Conservation (phyloP, 2,329 filamentous ascomycete species). For the Exophiala phaeomuriformis region DNA sequence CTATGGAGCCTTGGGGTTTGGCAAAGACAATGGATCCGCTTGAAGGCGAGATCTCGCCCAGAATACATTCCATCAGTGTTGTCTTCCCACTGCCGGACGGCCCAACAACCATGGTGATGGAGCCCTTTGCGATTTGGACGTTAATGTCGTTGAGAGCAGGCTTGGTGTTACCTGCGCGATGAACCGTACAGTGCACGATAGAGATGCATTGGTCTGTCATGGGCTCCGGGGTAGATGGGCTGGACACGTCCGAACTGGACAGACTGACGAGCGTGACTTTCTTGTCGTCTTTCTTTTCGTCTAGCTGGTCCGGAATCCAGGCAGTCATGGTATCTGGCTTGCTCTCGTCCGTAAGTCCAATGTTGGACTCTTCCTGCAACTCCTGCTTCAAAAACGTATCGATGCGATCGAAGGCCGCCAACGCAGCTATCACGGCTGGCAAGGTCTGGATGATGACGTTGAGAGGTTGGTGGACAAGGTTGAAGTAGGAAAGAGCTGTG, state of each 20-base stretch:
- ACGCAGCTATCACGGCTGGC: neutral
- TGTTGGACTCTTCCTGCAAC: neutral
- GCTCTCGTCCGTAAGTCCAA: neutral
- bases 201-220: conserved; percentile 4
- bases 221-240: neutral
- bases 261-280: neutral
- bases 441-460: neutral
- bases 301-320: too few relatives aligned
- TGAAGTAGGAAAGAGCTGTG: neutral
- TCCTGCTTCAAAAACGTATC: neutral
- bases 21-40: conserved; percentile 22
- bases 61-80: conserved; percentile 23
- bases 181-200: conserved; percentile 41
- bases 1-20: neutral
- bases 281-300: too few relatives aligned
- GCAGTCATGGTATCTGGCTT: neutral
- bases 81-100: conserved; percentile 28
- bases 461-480: neutral
- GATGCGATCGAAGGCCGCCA: neutral
- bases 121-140: conserved; percentile 15
- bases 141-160: conserved; percentile 29
- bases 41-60: conserved; percentile 20
- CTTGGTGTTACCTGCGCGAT: conserved; percentile 40
- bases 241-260: neutral
- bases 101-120: conserved; percentile 28